Evolutionary conservation across 1,139 yeast species (phyloP).

Genomic region (Candida sp.): DNA sequence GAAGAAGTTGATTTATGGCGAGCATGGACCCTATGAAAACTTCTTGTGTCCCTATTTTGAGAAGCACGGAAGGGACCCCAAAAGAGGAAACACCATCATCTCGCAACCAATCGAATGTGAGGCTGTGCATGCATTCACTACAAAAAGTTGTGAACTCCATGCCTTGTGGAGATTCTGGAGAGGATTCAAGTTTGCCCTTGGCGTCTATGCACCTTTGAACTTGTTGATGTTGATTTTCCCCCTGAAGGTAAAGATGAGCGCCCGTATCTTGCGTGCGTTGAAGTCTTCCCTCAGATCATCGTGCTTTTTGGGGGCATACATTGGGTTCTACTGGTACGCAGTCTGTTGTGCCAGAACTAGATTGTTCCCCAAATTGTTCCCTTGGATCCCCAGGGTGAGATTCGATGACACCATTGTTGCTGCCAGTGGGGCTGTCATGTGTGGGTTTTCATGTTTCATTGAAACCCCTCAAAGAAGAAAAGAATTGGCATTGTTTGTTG

Average conservation of each 20-base stretch:
- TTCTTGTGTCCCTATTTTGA: conserved; percentile 27
- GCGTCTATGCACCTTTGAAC: conserved; percentile 37
- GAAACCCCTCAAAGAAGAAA: conserved; percentile 38
- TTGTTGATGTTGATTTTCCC: conserved; percentile 34
- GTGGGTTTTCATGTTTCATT: conserved; percentile 39
- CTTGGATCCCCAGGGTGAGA: conserved; percentile 25
- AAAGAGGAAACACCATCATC: conserved; percentile 21
- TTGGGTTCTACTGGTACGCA: conserved; percentile 39
- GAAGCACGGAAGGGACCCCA: conserved; percentile 29
- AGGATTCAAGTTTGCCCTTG: conserved; percentile 38
- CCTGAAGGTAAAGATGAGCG: conserved; percentile 19
- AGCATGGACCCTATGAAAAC: conserved; percentile 22
- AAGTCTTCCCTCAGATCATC: conserved; percentile 33
- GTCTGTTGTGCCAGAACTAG: conserved; percentile 39
- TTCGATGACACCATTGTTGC: conserved; percentile 38
- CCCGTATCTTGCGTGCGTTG: conserved; percentile 26
- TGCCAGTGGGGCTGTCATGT: conserved; percentile 30
- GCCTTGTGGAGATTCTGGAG: conserved; percentile 41
- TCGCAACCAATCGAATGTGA: conserved; percentile 33
- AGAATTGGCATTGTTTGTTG: conserved; percentile 44
- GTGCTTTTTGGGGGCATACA: conserved; percentile 36
- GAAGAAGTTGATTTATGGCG: conserved; percentile 30
- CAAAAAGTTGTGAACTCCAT: conserved; percentile 39
- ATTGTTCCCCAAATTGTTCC: conserved; percentile 32
- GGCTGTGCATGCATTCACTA: conserved; percentile 36